Conservation (phyloP, 2,329 filamentous ascomycete genomes). For the Colletotrichum kahawae region DNA sequence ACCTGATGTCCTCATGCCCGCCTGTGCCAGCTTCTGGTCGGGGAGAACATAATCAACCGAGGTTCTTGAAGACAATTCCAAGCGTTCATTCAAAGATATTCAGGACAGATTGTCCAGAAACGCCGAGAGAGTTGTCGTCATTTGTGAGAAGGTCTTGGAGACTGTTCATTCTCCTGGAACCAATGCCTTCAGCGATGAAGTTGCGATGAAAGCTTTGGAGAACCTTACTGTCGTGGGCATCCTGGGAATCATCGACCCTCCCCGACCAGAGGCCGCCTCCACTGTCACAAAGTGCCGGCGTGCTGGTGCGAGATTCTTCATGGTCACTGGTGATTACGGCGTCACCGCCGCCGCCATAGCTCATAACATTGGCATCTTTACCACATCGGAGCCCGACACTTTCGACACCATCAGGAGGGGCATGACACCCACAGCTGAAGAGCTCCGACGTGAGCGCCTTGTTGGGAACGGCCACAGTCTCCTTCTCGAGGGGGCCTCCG, state of each 20-base stretch:
- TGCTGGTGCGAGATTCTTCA: not conserved
- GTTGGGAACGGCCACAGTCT: not conserved
- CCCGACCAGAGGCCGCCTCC: not conserved
- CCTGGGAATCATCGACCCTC: not conserved
- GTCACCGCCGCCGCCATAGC: not conserved
- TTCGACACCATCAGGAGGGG: not conserved
- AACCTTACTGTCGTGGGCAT: not conserved
- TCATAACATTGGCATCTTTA: not conserved
- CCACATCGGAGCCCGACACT: not conserved
- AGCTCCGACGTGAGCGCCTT: not conserved
- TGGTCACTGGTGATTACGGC: not conserved
- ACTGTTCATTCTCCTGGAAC: not conserved
- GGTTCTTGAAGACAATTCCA: not conserved
- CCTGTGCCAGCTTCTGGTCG: not conserved
- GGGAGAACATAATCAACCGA: not conserved
- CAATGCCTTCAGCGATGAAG: not conserved
- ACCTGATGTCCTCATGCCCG: not conserved
- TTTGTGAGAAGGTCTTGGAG: not conserved
- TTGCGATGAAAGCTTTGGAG: not conserved
- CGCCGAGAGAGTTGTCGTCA: not conserved
- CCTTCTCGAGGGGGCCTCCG: not conserved
- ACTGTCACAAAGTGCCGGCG: not conserved
- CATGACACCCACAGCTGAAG: slow-evolving; percentile 62
- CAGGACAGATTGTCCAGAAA: not conserved
- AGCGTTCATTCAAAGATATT: not conserved